Percentiles rank a stretch among this genome's conserved stretches.
Conservation (phyloP, 371 early-diverging fungal genomes). For the Mortierella sp. region DNA sequence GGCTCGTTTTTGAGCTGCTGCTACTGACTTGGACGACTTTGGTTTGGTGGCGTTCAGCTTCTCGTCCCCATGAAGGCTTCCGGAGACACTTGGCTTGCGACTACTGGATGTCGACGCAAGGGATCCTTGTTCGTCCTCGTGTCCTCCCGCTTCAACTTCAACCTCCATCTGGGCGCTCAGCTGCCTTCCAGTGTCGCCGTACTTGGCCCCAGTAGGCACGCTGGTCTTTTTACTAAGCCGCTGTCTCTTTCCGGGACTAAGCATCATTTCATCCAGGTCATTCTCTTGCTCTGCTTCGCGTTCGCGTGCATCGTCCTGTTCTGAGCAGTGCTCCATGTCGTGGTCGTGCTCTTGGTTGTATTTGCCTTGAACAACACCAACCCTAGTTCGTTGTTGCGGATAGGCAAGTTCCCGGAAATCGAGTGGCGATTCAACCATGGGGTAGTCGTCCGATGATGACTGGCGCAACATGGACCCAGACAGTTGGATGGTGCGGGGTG, state of each 20-base stretch:
- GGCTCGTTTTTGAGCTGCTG: conserved; percentile 19
- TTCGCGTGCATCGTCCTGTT: conserved; percentile 26
- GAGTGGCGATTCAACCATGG: conserved; percentile 33
- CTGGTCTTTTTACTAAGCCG: neutral
- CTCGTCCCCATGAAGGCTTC: conserved; percentile 9
- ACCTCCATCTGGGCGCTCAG: neutral
- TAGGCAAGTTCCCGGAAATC: conserved; percentile 19
- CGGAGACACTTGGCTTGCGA: conserved; percentile 24
- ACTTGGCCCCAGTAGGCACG: neutral
- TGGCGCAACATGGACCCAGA: conserved; percentile 5
- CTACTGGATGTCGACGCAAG: conserved; percentile 19
- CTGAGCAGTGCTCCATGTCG: conserved; percentile 45
- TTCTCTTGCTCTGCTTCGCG: conserved; percentile 18
- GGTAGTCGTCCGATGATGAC: conserved; percentile 7
- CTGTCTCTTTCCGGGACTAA: conserved; percentile 16
- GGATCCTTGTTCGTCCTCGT: neutral
- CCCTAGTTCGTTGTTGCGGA: conserved; percentile 10
- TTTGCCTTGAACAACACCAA: neutral
- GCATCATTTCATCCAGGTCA: conserved; percentile 11
- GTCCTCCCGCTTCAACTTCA: conserved; percentile 13
- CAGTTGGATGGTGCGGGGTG: conserved; percentile 27
- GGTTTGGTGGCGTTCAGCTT: neutral
- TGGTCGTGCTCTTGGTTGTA: conserved; percentile 12
- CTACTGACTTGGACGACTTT: conserved; percentile 11
- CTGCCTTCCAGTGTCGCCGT: neutral